Conservation (phyloP, 2,329 filamentous ascomycete genomes). For the Penicillium paneum region DNA sequence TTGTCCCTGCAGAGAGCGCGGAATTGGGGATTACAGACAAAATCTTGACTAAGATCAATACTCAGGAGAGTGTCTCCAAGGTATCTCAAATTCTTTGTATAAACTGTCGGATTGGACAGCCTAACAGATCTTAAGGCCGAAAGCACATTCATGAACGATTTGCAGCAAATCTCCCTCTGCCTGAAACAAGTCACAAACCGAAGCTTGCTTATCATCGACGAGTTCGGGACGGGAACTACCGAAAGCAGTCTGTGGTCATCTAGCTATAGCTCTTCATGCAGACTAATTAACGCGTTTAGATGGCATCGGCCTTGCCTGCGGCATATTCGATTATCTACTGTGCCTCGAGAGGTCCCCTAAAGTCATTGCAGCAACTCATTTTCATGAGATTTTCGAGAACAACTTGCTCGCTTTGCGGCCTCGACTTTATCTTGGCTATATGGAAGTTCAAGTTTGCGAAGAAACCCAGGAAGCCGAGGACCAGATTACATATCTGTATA, state of each 20-base stretch:
- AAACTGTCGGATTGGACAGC: not conserved
- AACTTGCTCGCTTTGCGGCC: slow-evolving; percentile 49
- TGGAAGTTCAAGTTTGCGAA: slow-evolving; percentile 53
- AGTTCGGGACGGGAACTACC: slow-evolving; percentile 74
- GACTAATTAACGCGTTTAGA: slow-evolving; percentile 40
- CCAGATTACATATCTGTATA: slow-evolving; percentile 67
- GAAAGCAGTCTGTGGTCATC: slow-evolving; percentile 44
- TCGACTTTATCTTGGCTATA: slow-evolving; percentile 54
- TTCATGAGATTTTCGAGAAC: slow-evolving; percentile 57
- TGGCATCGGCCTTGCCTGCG: slow-evolving; percentile 62
- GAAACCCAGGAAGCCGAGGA: slow-evolving; percentile 46
- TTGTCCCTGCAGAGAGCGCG: slow-evolving; percentile 75
- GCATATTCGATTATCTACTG: slow-evolving; percentile 58
- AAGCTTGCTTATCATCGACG: slow-evolving; percentile 85
- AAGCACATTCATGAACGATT: slow-evolving; percentile 73
- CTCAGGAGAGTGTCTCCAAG: slow-evolving; percentile 64
- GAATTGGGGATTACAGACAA: slow-evolving; percentile 85
- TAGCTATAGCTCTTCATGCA: not conserved
- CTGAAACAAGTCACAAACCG: slow-evolving; percentile 69
- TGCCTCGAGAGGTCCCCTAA: slow-evolving; percentile 53
- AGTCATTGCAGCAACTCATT: slow-evolving; percentile 61
- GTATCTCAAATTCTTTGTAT: slow-evolving; percentile 21
- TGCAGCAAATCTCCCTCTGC: slow-evolving; percentile 80
- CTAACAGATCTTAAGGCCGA: slow-evolving; percentile 44
- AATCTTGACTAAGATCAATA: slow-evolving; percentile 81